Evolutionary conservation across 768 basidiomycete species (phyloP).

Genomic region (Kwoniella botswanensis): DNA sequence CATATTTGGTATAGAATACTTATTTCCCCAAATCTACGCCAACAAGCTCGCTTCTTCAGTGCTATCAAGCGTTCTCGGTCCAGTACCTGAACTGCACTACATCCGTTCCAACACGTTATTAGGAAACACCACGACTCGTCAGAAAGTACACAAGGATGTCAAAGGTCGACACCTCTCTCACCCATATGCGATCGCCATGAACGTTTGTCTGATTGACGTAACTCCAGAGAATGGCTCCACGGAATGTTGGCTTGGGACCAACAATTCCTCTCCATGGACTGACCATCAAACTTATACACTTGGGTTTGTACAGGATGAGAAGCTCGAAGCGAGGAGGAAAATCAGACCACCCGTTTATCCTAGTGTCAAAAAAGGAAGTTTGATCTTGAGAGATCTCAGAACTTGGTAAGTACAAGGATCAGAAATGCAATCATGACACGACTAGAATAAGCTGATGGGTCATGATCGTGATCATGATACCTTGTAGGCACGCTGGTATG

Average conservation of each 20-base stretch:
- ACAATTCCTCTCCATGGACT: slow-evolving; percentile 20
- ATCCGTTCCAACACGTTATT: slow-evolving; percentile 27
- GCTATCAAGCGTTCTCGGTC: slow-evolving; percentile 19
- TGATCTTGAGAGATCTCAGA: slow-evolving; percentile 26
- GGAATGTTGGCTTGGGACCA: slow-evolving; percentile 28
- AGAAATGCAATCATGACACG: background rate
- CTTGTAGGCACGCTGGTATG: slow-evolving; percentile 26
- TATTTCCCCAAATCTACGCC: slow-evolving; percentile 25
- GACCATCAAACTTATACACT: slow-evolving; percentile 17
- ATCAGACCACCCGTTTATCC: slow-evolving; percentile 24
- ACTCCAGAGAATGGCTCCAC: slow-evolving; percentile 30
- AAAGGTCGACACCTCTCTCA: slow-evolving; percentile 18
- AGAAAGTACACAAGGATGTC: slow-evolving; percentile 26
- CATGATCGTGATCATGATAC: background rate
- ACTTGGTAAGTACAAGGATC: slow-evolving; percentile 15
- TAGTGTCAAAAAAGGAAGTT: slow-evolving; percentile 17
- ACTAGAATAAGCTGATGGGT: background rate
- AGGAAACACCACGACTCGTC: slow-evolving; percentile 16
- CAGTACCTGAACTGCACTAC: slow-evolving; percentile 25
- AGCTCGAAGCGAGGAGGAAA: slow-evolving; percentile 22
- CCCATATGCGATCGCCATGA: slow-evolving; percentile 20
- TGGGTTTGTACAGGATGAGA: slow-evolving; percentile 8
- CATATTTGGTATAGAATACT: slow-evolving; percentile 14
- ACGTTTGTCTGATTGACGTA: slow-evolving; percentile 26
- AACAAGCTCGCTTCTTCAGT: slow-evolving; percentile 25